Base-by-base conservation (phyloP, 495 filamentous ascomycete genomes). In the Parmelia sp. region DNA sequence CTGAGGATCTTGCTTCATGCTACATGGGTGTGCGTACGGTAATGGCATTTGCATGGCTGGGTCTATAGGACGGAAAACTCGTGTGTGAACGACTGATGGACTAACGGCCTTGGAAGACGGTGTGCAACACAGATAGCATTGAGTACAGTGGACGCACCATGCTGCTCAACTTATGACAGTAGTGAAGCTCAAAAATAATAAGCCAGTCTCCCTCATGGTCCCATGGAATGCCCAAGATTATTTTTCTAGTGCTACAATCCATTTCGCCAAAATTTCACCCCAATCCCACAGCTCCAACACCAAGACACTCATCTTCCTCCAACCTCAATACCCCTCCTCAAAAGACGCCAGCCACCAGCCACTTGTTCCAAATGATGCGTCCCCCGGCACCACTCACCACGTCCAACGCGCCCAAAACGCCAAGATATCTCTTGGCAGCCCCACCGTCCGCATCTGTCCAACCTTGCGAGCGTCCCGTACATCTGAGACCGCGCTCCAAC, bases 1-100 rank as follows among this genome's bases (percentile, higher is more conserved):
- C 60, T 91, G 74, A 81, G 49, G 4, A 31, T 29, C 5, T 3
- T 17, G 49, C 25, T 29, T 53, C 49, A 10, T 29, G 49, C 14
- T 29, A 29, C 49, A 19, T 29, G 49, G 49, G 49, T 31, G 27
- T 3, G 49, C 27, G 14, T 53, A 19, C 49, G 49, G 27, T 53
- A 8, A 19, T 31, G 49, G 2, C 5, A 8, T 15, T 23, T 29
- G 21, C 27, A 1, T 3, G 49, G 4, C 14, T 31, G 27, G 49
- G 49, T 31, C 25, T 5, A 15, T 31, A 14, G 25, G 49, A 29
- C 49, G 49, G 23, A 53, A 31, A 29, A 53, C 2, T 29, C 8
- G 12, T 0, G 7, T 10, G 27, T 7, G 25, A 8, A 53, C 10
- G 49, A 31, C 25, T 53, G 25, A 53, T 17, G 49, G 49, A 31